Base-by-base conservation (phyloP, 1,139 yeast genomes). In the Geotrichum histeridarum region DNA sequence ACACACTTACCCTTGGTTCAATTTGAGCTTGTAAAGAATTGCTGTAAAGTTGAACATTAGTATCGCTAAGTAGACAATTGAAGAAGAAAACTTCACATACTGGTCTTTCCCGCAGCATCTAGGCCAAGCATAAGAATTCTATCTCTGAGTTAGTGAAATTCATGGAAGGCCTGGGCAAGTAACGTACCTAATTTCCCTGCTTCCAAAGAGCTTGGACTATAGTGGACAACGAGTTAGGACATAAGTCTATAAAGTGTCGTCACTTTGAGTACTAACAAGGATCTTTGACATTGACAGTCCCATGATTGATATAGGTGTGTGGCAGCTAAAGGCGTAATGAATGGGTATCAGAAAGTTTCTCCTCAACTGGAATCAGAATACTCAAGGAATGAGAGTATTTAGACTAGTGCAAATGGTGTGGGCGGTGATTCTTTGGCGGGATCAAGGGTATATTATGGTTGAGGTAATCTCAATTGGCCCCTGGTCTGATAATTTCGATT, bases 31-130 rank as follows among this genome's bases (percentile, higher is more conserved):
- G 72, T 84, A 84, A 55, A 85, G 75, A 57, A 85, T 83, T 37
- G 83, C 75, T 70, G 51, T 7, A 27, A 49, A 42, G 39, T 9
- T 11, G 12, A 27, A 15, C 11, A 41, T 51, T 8, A 30, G 31
- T 31, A 22, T 46, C 41, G 31, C 49, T 48, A 7, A 12, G 49
- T 9, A 22, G 38, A 47, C 15, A 36, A 14, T 32, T 18, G 36
- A 17, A n/a, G 5, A 27, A 14, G 22, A 18, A 14, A 46, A 30
- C n/a, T 15, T 5, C 41, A 71, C 76, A 57, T 68, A 73, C 86
- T 87, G 12, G 96, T 89, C 70, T 89, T 89, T 51, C 96, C 96
- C 4, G 96, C 96, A 62, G 89, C 88, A 69, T 89, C 96, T 60
- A 90, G 77, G 14, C 97, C 97, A 60, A 90, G 79, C 96, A 90